A percentile compares a stretch with the other conserved stretches of the same genome.
Conservation (phyloP, 352 stramenopile genomes). For the Lagenidium giganteum region DNA sequence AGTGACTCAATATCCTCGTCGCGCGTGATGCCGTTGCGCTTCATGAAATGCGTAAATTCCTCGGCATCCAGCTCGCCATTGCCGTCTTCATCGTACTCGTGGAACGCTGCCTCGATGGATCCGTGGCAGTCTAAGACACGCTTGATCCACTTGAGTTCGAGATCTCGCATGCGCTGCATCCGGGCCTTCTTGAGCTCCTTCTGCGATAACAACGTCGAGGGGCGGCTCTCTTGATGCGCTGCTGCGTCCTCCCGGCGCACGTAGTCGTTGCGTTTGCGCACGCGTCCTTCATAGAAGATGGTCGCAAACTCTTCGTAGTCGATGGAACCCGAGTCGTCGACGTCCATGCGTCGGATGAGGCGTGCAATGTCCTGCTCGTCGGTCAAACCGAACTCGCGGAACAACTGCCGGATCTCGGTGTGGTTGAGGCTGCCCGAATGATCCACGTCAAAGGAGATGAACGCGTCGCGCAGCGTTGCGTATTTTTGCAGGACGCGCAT, state of each 20-base stretch:
- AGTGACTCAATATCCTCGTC: constrained; percentile 47
- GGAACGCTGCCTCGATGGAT: constrained; percentile 55
- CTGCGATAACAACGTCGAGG: neutral
- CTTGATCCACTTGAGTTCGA: constrained; percentile 67
- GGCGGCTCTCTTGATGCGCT: too few species aligned
- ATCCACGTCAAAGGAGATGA: constrained; percentile 40
- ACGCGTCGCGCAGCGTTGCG: constrained; percentile 28
- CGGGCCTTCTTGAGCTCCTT: constrained; percentile 21
- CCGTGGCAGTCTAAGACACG: constrained; percentile 46
- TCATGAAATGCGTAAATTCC: constrained; percentile 65
- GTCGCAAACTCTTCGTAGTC: constrained; percentile 62
- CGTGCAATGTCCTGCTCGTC: constrained; percentile 33
- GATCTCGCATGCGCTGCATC: constrained; percentile 27
- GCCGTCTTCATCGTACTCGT: constrained; percentile 52
- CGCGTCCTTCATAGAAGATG: constrained; percentile 41
- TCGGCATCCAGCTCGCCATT: constrained; percentile 50
- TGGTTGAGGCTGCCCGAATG: constrained; percentile 31
- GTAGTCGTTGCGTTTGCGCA: too few species aligned
- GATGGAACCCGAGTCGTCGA: constrained; percentile 35
- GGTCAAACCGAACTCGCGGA: constrained; percentile 40
- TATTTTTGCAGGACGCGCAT: constrained; percentile 23
- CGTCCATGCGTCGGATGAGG: constrained; percentile 41
- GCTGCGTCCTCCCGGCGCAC: too few species aligned
- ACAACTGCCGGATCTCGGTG: constrained; percentile 39
- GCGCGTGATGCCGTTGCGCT: constrained; percentile 56